phyloP scores from a whole-genome alignment of 352 stramenopile genomes.

The Plasmopara muralis region DNA sequence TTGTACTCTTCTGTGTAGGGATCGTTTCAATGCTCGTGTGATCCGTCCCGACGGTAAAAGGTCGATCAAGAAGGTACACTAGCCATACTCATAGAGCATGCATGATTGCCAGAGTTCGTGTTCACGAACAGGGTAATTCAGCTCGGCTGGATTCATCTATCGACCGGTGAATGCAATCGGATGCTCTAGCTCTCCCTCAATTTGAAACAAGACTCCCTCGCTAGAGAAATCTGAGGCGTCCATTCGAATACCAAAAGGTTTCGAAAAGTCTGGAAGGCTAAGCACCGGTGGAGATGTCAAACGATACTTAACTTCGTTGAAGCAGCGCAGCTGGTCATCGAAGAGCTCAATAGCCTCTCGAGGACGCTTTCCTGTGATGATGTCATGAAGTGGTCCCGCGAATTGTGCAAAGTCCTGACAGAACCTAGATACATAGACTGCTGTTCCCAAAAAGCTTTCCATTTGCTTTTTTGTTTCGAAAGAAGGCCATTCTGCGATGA shows the following conservation, averaged over 20 bases:
- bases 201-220: slow-evolving; percentile 1
- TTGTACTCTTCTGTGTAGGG: slow-evolving; percentile 16
- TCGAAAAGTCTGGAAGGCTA: slow-evolving; percentile 1
- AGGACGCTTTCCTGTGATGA: slow-evolving; percentile 1
- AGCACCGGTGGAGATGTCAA: neutral
- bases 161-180: neutral
- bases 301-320: neutral
- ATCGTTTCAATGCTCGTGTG: slow-evolving; percentile 15
- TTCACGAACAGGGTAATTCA: neutral
- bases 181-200: neutral
- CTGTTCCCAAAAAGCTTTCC: neutral
- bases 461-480: no score
- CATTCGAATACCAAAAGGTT: slow-evolving; percentile 4
- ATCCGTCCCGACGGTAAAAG: neutral
- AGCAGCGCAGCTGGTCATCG: neutral
- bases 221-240: slow-evolving; percentile 8
- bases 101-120: slow-evolving; percentile 10
- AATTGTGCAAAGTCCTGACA: slow-evolving; percentile 2
- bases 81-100: slow-evolving; percentile 9
- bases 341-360: neutral
- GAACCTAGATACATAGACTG: neutral
- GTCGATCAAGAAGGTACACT: slow-evolving; percentile 12
- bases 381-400: slow-evolving; percentile 2
- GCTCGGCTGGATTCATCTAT: neutral
- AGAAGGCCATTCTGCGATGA: slow-evolving; percentile 1